phyloP scores from a whole-genome alignment of 2,329 filamentous ascomycete genomes.

The Geosmithia putterillii region DNA sequence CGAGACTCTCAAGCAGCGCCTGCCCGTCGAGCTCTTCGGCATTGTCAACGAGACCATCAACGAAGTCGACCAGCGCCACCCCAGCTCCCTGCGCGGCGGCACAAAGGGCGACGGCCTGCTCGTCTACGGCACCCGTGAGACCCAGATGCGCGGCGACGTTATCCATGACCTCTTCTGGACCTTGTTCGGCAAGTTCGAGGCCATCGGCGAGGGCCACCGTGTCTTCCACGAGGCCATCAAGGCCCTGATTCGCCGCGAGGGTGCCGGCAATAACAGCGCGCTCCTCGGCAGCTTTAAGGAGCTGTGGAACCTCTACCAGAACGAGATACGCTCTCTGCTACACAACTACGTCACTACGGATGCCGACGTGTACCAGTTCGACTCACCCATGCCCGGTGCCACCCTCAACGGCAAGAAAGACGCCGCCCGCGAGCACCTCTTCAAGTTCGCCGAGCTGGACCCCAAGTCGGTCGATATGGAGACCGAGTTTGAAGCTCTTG shows the following conservation, averaged over 20 bases:
- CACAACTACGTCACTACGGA: slow-evolving; percentile 96
- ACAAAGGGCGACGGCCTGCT: slow-evolving; percentile 43
- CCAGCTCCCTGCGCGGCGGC: slow-evolving; percentile 58
- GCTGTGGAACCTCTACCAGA: slow-evolving; percentile 95
- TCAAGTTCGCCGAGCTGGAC: slow-evolving; percentile 78
- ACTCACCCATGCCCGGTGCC: slow-evolving; percentile 38
- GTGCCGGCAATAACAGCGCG: slow-evolving; percentile 46
- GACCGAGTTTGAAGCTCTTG: slow-evolving; percentile 77
- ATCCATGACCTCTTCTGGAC: slow-evolving; percentile 88
- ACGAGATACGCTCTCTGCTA: slow-evolving; percentile 85
- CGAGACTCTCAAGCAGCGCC: slow-evolving; percentile 79
- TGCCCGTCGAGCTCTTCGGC: slow-evolving; percentile 86
- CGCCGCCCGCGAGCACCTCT: slow-evolving; percentile 52
- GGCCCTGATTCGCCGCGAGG: slow-evolving; percentile 74
- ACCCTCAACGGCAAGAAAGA: slow-evolving; percentile 33
- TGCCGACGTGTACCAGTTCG: slow-evolving; percentile 58
- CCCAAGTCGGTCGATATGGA: slow-evolving; percentile 67
- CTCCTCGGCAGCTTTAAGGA: slow-evolving; percentile 88
- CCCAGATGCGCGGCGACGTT: slow-evolving; percentile 68
- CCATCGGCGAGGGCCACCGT: slow-evolving; percentile 89
- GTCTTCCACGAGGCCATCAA: slow-evolving; percentile 87
- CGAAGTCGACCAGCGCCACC: slow-evolving; percentile 86
- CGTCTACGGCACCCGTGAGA: slow-evolving; percentile 56
- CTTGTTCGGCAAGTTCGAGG: slow-evolving; percentile 91
- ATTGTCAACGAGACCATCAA: slow-evolving; percentile 92